These are phyloP conservation scores for Fusarium newnesense DNA, from an alignment of 2,329 filamentous ascomycete species.

Conservation along the genomic window DNA sequence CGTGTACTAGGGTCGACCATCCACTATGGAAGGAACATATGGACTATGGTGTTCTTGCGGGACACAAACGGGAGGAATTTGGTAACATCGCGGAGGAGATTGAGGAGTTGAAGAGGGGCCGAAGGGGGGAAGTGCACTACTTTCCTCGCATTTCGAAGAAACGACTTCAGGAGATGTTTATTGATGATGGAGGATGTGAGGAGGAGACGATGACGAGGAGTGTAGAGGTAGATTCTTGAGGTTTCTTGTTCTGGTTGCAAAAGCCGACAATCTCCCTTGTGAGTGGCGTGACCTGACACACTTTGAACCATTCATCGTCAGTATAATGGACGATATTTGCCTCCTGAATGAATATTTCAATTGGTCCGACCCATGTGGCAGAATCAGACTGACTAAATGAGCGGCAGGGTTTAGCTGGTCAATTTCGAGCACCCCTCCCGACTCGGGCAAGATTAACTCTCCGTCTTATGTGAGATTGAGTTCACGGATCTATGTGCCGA, in stretches of 20 bases:
- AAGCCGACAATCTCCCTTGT: too few species aligned
- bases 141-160: background rate
- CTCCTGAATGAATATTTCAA: too few species aligned
- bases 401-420: too few species aligned
- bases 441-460: background rate
- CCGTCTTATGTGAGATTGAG: background rate
- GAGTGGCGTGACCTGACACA: too few species aligned
- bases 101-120: background rate
- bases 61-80: background rate
- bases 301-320: too few species aligned
- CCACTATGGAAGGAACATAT: background rate
- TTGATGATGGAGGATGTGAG: background rate
- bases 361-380: too few species aligned
- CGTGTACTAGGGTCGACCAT: background rate
- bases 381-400: too few species aligned
- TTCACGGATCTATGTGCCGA: background rate
- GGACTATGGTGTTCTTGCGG: background rate
- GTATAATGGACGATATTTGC: too few species aligned
- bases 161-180: background rate
- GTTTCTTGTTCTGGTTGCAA: too few species aligned
- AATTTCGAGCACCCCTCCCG: background rate
- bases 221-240: background rate
- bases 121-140: accelerated
- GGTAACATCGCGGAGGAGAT: background rate
- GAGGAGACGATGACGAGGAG: background rate